A percentile compares a stretch with the other conserved stretches of the same genome.
These are phyloP conservation scores for Camellia granthamiana DNA, from an alignment of 148 eudicot genomes.

Conservation along the genomic window DNA sequence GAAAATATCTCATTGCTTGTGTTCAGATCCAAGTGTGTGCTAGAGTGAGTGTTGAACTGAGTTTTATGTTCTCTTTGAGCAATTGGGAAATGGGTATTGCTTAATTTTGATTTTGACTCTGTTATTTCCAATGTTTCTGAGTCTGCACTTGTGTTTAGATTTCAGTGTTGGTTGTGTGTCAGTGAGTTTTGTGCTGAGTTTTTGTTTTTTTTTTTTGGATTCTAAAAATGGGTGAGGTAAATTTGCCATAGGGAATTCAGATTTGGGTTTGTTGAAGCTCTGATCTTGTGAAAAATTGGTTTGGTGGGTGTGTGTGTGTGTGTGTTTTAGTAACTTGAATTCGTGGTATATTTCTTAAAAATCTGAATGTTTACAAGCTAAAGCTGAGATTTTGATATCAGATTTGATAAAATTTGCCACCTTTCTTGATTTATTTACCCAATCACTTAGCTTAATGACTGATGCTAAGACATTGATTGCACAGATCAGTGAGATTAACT, in stretches of 20 bases:
- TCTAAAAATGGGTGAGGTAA: too few relatives aligned
- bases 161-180: background rate
- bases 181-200: background rate
- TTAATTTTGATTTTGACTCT: constrained; percentile 9
- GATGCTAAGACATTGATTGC: background rate
- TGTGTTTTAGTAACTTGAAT: background rate
- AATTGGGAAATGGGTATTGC: constrained; percentile 10
- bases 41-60: background rate
- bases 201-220: too few relatives aligned
- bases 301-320: background rate
- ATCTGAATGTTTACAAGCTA: background rate
- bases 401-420: background rate
- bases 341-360: too few relatives aligned
- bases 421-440: background rate
- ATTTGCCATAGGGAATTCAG: background rate
- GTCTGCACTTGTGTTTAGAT: background rate
- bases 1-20: background rate
- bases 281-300: background rate
- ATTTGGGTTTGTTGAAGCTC: background rate
- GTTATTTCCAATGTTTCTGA: background rate
- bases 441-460: background rate
- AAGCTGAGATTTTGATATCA: constrained; percentile 6
- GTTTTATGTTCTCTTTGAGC: background rate
- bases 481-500: background rate
- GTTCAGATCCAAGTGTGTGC: constrained; percentile 3